phyloP scores from a whole-genome alignment of 108 stramenopile species.

The Mediolabrus comicus region DNA sequence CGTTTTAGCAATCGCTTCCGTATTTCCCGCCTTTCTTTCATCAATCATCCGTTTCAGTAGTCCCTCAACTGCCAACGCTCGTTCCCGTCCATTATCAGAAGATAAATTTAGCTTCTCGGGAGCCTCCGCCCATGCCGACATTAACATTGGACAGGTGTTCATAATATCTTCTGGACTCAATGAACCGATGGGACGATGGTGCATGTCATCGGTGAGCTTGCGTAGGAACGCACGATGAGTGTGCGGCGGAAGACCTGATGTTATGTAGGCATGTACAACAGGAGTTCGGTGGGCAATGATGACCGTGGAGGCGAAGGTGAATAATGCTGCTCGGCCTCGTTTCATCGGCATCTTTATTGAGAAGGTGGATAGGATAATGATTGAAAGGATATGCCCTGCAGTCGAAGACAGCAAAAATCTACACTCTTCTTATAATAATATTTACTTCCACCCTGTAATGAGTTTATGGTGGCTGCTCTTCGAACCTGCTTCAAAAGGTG shows the following conservation, averaged over 20 bases:
- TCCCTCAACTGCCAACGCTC: conserved; percentile 65
- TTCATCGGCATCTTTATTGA: not conserved
- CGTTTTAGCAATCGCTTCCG: conserved; percentile 40
- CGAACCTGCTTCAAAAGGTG: not conserved
- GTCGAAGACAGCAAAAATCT: too few species aligned
- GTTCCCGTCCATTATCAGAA: conserved; percentile 36
- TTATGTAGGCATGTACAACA: conserved; percentile 27
- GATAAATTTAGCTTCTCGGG: conserved; percentile 2
- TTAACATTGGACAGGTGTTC: conserved; percentile 51
- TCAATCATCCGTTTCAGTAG: conserved; percentile 75
- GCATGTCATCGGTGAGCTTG: conserved; percentile 69
- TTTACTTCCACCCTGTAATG: too few species aligned
- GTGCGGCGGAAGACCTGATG: conserved; percentile 50
- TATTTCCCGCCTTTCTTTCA: conserved; percentile 67
- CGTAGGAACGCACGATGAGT: conserved; percentile 59
- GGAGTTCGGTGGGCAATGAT: not conserved
- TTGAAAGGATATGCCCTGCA: too few species aligned
- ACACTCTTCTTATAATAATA: too few species aligned
- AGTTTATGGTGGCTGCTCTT: too few species aligned
- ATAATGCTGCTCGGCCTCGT: not conserved
- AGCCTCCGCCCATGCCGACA: conserved; percentile 67
- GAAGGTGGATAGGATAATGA: too few species aligned
- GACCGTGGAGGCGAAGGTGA: not conserved
- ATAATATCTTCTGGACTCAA: conserved; percentile 51
- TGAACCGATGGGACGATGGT: conserved; percentile 45